Percentiles rank a stretch among this genome's conserved stretches.
Evolutionary conservation across 345 rosid genomes (phyloP).

Genomic region (Balakata baccata): DNA sequence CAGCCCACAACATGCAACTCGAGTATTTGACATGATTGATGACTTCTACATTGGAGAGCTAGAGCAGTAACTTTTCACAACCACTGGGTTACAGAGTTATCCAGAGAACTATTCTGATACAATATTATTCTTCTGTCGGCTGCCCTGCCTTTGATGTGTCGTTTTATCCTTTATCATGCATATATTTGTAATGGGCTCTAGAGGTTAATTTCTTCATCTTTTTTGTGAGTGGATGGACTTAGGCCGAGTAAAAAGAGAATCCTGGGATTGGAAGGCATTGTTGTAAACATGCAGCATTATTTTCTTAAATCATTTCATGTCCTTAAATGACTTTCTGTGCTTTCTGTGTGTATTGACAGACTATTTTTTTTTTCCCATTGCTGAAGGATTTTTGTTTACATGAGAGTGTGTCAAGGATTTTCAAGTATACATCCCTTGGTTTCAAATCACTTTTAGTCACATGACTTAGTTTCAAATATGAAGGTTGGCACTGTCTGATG

Average conservation of each 20-base stretch:
- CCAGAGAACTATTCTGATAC: background rate
- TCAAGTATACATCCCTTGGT: no score
- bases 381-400: no score
- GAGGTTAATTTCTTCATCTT: background rate
- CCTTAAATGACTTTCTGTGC: no score
- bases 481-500: no score
- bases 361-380: no score
- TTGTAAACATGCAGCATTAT: no score
- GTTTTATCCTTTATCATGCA: background rate
- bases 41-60: conserved; percentile 76
- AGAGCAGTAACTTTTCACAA: conserved; percentile 22
- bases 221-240: background rate
- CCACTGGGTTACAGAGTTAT: background rate
- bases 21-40: conserved; percentile 77
- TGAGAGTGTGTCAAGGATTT: no score
- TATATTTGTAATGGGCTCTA: background rate
- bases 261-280: no score
- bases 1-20: conserved; percentile 83
- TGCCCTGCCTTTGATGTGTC: background rate
- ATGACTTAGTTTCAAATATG: no score
- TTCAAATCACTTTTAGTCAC: no score
- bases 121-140: conserved; percentile 1
- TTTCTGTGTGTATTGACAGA: no score
- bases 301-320: no score
- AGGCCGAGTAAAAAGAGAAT: background rate